A percentile compares a stretch with the other conserved stretches of the same genome.
Evolutionary conservation across 2,329 filamentous ascomycete species (phyloP).

Genomic region (Catunica adiposa): DNA sequence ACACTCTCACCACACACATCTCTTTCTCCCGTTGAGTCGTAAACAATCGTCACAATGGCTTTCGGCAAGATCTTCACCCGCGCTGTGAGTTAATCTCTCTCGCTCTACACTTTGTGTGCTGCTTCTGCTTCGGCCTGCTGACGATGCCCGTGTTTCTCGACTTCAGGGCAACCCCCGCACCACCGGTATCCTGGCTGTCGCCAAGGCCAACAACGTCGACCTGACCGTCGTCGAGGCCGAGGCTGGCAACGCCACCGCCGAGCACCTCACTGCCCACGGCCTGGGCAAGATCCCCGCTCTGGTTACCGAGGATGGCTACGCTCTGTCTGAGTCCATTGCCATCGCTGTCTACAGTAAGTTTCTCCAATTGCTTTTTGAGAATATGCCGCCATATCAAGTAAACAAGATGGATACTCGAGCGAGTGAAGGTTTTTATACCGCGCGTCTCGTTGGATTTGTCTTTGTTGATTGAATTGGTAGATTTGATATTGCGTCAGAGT

Average conservation of each 20-base stretch:
- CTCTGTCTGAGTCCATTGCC: conserved; percentile 77
- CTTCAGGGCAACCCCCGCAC: conserved; percentile 73
- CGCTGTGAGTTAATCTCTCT: conserved; percentile 39
- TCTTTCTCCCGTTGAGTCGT: conserved; percentile 14
- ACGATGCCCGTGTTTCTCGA: conserved; percentile 17
- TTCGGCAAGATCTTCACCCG: conserved; percentile 96
- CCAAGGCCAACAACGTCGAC: conserved; percentile 93
- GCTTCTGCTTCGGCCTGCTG: conserved; percentile 16
- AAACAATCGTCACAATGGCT: conserved; percentile 49
- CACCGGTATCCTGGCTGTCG: conserved; percentile 75
- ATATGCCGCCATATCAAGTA: neutral
- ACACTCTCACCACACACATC: conserved; percentile 17
- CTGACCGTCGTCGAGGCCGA: conserved; percentile 66
- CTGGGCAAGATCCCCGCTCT: conserved; percentile 90
- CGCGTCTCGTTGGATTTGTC: neutral
- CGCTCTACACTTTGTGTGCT: conserved; percentile 13
- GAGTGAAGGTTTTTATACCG: too few species aligned
- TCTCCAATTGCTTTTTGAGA: neutral
- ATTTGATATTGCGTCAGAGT: neutral
- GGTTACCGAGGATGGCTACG: conserved; percentile 78
- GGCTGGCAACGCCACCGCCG: conserved; percentile 46
- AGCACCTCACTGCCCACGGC: conserved; percentile 74
- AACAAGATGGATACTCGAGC: neutral
- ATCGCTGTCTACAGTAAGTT: conserved; percentile 94
- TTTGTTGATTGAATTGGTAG: neutral